Evolutionary conservation across 2,329 filamentous ascomycete species (phyloP).

Genomic region (Penicillium vulpinum): DNA sequence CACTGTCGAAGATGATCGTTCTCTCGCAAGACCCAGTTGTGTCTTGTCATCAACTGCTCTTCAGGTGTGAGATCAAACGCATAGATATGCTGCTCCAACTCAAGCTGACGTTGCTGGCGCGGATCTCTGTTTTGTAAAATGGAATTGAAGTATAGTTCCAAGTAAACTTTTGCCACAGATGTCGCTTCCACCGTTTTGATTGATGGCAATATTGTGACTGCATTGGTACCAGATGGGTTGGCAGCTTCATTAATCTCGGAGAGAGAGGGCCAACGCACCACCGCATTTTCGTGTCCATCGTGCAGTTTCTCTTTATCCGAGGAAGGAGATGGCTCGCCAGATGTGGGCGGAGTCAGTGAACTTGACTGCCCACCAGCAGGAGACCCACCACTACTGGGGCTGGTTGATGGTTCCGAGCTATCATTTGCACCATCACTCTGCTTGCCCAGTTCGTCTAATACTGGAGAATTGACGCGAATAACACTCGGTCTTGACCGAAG

Average conservation of each 20-base stretch:
- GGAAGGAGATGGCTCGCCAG: constrained; percentile 31
- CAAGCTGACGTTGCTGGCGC: constrained; percentile 61
- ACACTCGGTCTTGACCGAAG: constrained; percentile 37
- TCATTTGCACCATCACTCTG: constrained; percentile 32
- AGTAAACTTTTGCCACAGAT: constrained; percentile 77
- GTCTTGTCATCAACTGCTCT: constrained; percentile 54
- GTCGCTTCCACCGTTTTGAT: constrained; percentile 71
- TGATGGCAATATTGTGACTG: constrained; percentile 27
- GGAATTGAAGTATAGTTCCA: constrained; percentile 83
- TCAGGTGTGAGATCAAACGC: constrained; percentile 58
- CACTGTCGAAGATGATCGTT: constrained; percentile 72
- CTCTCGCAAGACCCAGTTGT: constrained; percentile 66
- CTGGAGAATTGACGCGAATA: constrained; percentile 21
- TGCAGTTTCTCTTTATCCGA: constrained; percentile 11
- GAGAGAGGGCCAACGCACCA: not conserved
- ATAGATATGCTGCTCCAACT: constrained; percentile 65
- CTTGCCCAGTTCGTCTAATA: constrained; percentile 14
- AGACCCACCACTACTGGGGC: constrained; percentile 30
- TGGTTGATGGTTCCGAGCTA: constrained; percentile 36
- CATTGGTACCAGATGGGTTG: not conserved
- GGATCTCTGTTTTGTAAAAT: constrained; percentile 59
- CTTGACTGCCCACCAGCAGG: constrained; percentile 36
- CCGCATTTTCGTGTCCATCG: not conserved
- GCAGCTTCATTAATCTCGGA: not conserved
- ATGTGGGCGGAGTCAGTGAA: constrained; percentile 38